Base-by-base conservation (phyloP, 139 green algal species). In the Monoraphidium neglectum region DNA sequence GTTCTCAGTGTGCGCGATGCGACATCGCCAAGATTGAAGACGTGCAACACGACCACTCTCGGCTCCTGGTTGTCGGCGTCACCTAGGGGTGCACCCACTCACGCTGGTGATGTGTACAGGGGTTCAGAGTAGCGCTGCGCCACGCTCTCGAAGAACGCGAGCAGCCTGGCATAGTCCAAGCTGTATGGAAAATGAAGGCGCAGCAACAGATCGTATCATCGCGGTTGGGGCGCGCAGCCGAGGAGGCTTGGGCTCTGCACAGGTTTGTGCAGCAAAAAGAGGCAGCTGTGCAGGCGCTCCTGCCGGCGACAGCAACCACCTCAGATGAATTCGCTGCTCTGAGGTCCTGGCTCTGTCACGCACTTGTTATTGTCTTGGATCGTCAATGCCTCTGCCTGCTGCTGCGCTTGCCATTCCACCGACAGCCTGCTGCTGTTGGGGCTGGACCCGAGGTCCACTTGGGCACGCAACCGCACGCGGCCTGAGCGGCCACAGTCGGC, bases 81-180 rank as follows among this genome's bases (percentile, higher is more conserved):
- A 47, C 30, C 23, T 16, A 56, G 38, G 15, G 26, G 5, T 49
- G 16, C 16, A 15, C 46, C 8, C 59, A 12, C 33, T 40, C n/a
- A 78, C 72, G 60, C 72, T 66, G 72, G 72, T 6, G 65, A 10
- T 33, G 32, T 36, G 72, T 72, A 72, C 28, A 72, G 47, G 38
- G 72, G 72, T 8, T 78, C 47, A 8, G 21, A 28, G 53, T 72
- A 38, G 6, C 5, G 6, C 16, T 28, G 6, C 24, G 36, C 43
- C 16, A 72, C 72, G 10, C 56, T 33, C 18, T 26, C 30, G 5
- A 72, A 46, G 53, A 72, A 72, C 21, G 57, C 72, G 4, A 63
- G 26, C 23, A 78, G 26, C 43, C 30, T n/a, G 26, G 13, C 24
- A 1, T 40, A 16, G 40, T 70, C 30, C 28, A 78, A 38, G 16